Evolutionary conservation across 2,329 filamentous ascomycete genomes (phyloP).

Genomic region (Monosporascus sp.): DNA sequence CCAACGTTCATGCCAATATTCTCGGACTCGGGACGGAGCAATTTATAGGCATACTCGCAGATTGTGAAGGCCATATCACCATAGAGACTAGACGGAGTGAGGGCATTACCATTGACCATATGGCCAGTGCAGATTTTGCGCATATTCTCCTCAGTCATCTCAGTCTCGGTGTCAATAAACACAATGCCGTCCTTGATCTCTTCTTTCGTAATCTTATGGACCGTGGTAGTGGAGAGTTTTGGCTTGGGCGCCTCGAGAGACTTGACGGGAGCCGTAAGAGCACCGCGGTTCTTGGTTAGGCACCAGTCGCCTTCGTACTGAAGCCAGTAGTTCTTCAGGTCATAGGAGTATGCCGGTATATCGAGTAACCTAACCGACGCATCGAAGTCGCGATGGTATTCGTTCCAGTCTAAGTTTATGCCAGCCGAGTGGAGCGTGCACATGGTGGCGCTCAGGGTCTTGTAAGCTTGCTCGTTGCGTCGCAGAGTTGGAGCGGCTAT

Average conservation of each 20-base stretch:
- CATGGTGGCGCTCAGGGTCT: conserved; percentile 54
- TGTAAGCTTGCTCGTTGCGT: conserved; percentile 58
- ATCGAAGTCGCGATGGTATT: conserved; percentile 60
- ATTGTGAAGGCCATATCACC: conserved; percentile 50
- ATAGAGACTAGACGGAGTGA: conserved; percentile 57
- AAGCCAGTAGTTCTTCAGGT: conserved; percentile 68
- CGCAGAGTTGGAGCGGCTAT: conserved; percentile 56
- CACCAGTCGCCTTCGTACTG: conserved; percentile 57
- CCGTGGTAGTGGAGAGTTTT: conserved; percentile 59
- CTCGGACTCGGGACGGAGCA: conserved; percentile 50
- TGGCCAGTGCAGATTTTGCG: conserved; percentile 59
- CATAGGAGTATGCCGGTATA: conserved; percentile 64
- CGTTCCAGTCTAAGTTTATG: conserved; percentile 58
- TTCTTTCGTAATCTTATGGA: conserved; percentile 59
- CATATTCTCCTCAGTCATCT: conserved; percentile 58
- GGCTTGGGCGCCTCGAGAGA: conserved; percentile 33
- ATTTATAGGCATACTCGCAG: conserved; percentile 62
- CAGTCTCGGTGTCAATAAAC: conserved; percentile 58
- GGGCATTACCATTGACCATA: conserved; percentile 59
- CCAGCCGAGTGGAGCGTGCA: conserved; percentile 52
- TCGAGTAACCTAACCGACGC: conserved; percentile 52
- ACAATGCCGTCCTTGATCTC: conserved; percentile 55
- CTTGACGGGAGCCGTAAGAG: conserved; percentile 35
- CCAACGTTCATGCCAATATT: conserved; percentile 58
- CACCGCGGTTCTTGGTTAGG: conserved; percentile 59